Conservation (phyloP, 345 rosid species). For the Gossypium ekmanianum region DNA sequence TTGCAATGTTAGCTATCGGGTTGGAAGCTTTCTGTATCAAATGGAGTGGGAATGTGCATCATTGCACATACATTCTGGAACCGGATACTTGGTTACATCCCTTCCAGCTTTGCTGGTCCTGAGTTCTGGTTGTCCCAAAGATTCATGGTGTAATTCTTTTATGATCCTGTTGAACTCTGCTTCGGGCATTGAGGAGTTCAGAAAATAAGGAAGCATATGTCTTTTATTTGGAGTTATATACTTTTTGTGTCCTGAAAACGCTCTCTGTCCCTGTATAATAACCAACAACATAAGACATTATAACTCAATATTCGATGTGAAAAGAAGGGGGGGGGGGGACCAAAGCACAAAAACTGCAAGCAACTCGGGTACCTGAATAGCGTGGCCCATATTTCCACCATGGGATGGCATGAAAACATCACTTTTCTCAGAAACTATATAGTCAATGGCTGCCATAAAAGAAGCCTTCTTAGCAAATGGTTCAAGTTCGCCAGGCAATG, state of each 20-base stretch:
- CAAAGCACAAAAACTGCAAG: background rate
- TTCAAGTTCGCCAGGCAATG: constrained; percentile 72
- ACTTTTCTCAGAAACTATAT: constrained; percentile 69
- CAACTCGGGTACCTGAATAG: constrained; percentile 54
- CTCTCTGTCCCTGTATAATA: constrained; percentile 67
- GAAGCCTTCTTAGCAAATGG: constrained; percentile 80
- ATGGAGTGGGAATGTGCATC: constrained; percentile 17
- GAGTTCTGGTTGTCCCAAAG: constrained; percentile 85
- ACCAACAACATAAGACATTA: background rate
- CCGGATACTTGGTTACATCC: constrained; percentile 85
- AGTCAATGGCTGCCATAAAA: constrained; percentile 83
- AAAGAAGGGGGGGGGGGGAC: background rate
- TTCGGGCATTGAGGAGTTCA: constrained; percentile 59
- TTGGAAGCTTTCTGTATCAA: background rate
- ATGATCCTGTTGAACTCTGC: constrained; percentile 65
- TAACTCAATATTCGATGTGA: background rate
- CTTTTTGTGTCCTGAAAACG: constrained; percentile 88
- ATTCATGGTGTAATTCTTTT: constrained; percentile 61
- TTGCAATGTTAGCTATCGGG: background rate
- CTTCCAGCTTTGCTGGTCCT: constrained; percentile 64
- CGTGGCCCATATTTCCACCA: constrained; percentile 98
- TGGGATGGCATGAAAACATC: constrained; percentile 98
- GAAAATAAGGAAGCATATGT: constrained; percentile 84
- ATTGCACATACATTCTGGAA: constrained; percentile 88
- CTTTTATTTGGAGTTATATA: constrained; percentile 86